Evolutionary conservation across 495 filamentous ascomycete species (phyloP), one percentile per base, ranked within the genome.

Genomic region (Hapsidospora chrysogenum): DNA sequence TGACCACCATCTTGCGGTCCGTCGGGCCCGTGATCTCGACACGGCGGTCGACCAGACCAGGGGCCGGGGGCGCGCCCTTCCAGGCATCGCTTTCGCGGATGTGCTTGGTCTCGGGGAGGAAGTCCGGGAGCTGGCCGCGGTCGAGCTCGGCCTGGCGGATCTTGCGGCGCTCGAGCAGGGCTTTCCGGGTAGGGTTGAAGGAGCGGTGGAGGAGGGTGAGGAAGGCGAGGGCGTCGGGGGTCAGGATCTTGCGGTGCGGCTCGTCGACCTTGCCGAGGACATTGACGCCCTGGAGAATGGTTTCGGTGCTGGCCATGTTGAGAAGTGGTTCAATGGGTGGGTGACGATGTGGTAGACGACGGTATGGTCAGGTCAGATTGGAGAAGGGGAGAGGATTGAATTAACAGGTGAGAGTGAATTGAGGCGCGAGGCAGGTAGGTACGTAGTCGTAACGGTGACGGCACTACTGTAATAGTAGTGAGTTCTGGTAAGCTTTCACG

Each of bases 21-120:
- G 89, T 96, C 0, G 89, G 89, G 1, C 89, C 89, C 10, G 89
- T 99, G 58, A 99, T 99, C 68, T 99, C 89, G n/a, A 94, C 85
- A 41, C 89, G 70, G 40, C 89, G 74, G 62, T 99, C 92, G 23
- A 95, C 76, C 26, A 99, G 65, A 29, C 89, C 89, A 0, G 89
- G 87, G 7, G 92, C 89, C 11, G 92, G 89, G 31, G 83, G 76
- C 19, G 89, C 86, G 41, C 85, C 92, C 64, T 76, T 85, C 89
- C 89, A 99, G 49, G 85, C 72, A 53, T 78, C 76, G 55, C 92
- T 79, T 47, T 95, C 87, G 45, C 89, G 84, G 59, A 99, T 89
- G 63, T 86, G 80, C 56, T 76, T 83, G 19, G 92, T 96, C 70
- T 96, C 84, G 42, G 86, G 82, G 22, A 96, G 74, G 66, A 99